phyloP scores from a whole-genome alignment of 305 asterid species.

The Plantago coronopus region DNA sequence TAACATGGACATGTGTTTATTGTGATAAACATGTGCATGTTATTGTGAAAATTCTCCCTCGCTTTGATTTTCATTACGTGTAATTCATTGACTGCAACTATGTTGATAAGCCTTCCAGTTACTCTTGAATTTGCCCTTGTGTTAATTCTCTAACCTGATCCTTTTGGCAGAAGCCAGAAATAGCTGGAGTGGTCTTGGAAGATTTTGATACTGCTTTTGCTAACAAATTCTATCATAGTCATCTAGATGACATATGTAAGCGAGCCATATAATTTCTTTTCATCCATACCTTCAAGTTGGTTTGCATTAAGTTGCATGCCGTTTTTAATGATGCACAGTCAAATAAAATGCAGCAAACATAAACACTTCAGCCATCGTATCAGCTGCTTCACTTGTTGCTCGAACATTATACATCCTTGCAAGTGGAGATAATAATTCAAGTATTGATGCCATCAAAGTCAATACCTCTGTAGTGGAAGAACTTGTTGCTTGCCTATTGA shows the following conservation, averaged over 20 bases:
- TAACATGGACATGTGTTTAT: too few species aligned
- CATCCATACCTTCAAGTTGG: background rate
- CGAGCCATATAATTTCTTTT: conserved; percentile 19
- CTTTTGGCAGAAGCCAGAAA: conserved; percentile 61
- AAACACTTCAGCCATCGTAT: conserved; percentile 70
- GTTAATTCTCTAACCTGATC: conserved; percentile 20
- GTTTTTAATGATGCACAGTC: conserved; percentile 22
- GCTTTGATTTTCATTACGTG: background rate
- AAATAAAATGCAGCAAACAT: conserved; percentile 63
- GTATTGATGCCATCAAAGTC: conserved; percentile 44
- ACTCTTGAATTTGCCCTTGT: conserved; percentile 20
- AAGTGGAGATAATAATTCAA: conserved; percentile 48
- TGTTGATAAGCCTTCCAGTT: conserved; percentile 10
- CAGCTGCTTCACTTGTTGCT: conserved; percentile 92
- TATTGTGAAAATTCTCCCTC: background rate
- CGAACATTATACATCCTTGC: conserved; percentile 80
- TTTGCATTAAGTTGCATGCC: conserved; percentile 13
- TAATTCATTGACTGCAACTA: background rate
- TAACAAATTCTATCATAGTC: conserved; percentile 92
- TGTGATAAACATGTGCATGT: too few species aligned
- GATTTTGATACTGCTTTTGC: conserved; percentile 84
- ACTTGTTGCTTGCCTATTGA: conserved; percentile 70
- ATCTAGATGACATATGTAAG: conserved; percentile 87
- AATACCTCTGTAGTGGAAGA: conserved; percentile 75
- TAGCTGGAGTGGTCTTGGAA: conserved; percentile 83